These are phyloP conservation scores for Tulasnella calospora DNA, from an alignment of 768 basidiomycete genomes.

Conservation along the genomic window DNA sequence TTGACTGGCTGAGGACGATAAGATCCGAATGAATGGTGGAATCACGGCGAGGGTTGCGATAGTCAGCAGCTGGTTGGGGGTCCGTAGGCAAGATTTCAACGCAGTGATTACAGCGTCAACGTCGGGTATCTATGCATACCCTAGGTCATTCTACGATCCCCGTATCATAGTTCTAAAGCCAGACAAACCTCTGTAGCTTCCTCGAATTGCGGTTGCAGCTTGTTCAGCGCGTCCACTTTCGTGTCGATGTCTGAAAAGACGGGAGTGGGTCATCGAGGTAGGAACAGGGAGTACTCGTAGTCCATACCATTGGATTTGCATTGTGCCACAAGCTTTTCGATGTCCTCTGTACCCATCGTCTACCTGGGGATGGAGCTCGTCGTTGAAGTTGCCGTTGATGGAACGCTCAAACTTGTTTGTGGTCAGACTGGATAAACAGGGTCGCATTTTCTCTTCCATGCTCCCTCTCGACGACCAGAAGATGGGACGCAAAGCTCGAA, in stretches of 20 bases:
- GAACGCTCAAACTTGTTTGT: conserved; percentile 10
- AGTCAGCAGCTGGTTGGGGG: conserved; percentile 75
- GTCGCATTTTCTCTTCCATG: neutral
- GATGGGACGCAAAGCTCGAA: neutral
- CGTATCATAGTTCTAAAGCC: neutral
- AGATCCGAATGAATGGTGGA: conserved; percentile 58
- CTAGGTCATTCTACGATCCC: neutral
- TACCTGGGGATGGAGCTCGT: neutral
- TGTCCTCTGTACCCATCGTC: conserved; percentile 4
- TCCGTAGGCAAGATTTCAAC: conserved; percentile 70
- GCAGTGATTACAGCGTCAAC: conserved; percentile 62
- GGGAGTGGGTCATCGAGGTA: neutral
- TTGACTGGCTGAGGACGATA: conserved; percentile 51
- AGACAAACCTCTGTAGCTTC: conserved; percentile 57
- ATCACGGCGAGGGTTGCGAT: conserved; percentile 70
- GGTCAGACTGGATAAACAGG: conserved; percentile 11
- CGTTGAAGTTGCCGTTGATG: conserved; percentile 1
- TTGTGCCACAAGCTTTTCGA: conserved; percentile 48
- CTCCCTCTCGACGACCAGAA: neutral
- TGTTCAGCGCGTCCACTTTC: conserved; percentile 73
- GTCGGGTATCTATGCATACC: conserved; percentile 55
- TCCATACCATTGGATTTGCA: conserved; percentile 59
- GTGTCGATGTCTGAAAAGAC: conserved; percentile 33
- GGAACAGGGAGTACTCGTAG: conserved; percentile 16
- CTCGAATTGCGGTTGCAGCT: conserved; percentile 72